Evolutionary conservation across 257 asterid genomes (phyloP), one percentile per base, ranked within the genome.

Genomic region (Ehretia macrophylla): DNA sequence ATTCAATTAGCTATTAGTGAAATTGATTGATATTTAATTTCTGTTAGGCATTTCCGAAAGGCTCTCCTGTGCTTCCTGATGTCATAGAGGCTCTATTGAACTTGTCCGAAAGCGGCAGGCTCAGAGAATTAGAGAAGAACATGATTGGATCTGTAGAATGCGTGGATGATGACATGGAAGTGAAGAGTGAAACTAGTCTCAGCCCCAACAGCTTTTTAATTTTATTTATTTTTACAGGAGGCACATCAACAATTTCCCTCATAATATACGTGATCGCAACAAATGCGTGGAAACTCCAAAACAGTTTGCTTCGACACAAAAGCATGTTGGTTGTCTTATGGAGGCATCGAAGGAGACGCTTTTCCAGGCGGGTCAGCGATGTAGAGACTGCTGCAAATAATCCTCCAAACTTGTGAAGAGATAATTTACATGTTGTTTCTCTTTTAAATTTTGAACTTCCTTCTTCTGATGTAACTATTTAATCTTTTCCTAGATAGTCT

Each of bases 31-130:
- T 1, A 14, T 5, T 39, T n/a, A n/a, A n/a, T n/a, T 62, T 42
- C 16, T 59, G 10, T 22, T 38, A 78, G 80, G 80, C 80, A 27
- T 78, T 78, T 32, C 78, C 77, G 0, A 74, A 74, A 42, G 83
- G 80, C 12, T 78, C 80, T 17, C 66, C 47, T 4, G 1, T 78
- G 75, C 38, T 78, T n/a, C 56, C 67, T 20, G 77, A 74, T 63
- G 53, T 77, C 11, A 70, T 73, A 14, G 57, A 73, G 64, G 79
- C 79, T 11, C 6, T 27, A 27, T 6, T 27, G 35, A 27, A 27
- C 4, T 27, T 27, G 35, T 3, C 35, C 6, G 35, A 27, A 27
- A 6, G 6, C 6, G 76, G 79, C 17, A 57, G 13, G 42, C 51
- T 66, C 11, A 77, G 59, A 55, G 75, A 66, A 18, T 46, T 77